Base-by-base conservation (phyloP, 805 yeast genomes). In the Saturnispora galanensis region DNA sequence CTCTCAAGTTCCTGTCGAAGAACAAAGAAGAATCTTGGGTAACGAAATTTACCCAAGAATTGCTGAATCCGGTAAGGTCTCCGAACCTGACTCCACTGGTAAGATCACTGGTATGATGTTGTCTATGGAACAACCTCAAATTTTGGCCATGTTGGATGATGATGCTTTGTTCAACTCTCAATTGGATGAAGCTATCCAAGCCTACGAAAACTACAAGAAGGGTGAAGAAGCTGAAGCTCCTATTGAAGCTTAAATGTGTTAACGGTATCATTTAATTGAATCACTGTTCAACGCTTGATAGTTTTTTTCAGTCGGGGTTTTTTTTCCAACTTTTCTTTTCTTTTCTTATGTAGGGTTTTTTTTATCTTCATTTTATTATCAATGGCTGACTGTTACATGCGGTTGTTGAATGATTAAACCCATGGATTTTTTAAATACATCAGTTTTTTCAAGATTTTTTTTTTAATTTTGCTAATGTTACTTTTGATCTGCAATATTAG, bases 31-130 rank as follows among this genome's bases (percentile, higher is more conserved):
- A 78, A 77, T 88, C 64, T 78, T 93, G 64, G 98, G 98, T 71
- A 97, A 93, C 77, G 95, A 88, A 64, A 76, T 93, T 63, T 93
- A 90, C 77, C 88, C 94, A 63, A 85, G 81, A 77, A 84, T 93
- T 61, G 80, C 82, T 54, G 79, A 88, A 55, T 79, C 85, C 52
- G 88, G 86, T 61, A 84, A 84, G 71, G 86, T 89, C 59, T 79
- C 80, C 58, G 95, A 88, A 63, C 84, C 83, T 48, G 96, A 88
- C 70, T 87, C 95, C 61, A 97, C 97, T 56, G 96, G 96, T 72
- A 90, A 89, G 75, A 86, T 93, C 66, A 93, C 98, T 55, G 97
- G 97, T 74, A 93, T 93, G 97, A 79, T 93, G 74, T 78, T 93
- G 63, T 96, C 89, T 65, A 80, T 90, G 79, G 94, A 88, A 63